phyloP scores from a whole-genome alignment of 1,284 basidiomycete species.

The Schizopora paradoxa region DNA sequence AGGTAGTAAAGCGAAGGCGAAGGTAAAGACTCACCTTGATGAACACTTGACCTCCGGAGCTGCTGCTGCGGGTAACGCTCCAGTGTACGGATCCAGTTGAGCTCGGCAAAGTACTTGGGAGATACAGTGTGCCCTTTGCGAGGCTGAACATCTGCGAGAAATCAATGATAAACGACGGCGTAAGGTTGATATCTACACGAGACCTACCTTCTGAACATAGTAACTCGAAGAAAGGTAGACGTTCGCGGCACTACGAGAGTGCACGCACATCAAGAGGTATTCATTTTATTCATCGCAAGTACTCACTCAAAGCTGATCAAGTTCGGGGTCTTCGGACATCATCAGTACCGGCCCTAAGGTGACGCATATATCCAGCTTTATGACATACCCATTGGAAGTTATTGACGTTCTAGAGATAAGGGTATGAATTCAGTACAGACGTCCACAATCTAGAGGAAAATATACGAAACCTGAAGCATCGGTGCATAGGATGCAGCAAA shows the following conservation, averaged over 20 bases:
- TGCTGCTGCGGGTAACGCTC: slow-evolving; percentile 49
- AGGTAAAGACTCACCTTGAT: slow-evolving; percentile 44
- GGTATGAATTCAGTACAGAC: not conserved
- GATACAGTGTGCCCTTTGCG: slow-evolving; percentile 53
- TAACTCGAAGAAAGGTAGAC: slow-evolving; percentile 58
- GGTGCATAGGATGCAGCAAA: slow-evolving; percentile 68
- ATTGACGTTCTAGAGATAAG: slow-evolving; percentile 40
- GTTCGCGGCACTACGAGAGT: slow-evolving; percentile 38
- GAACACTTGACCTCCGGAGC: slow-evolving; percentile 39
- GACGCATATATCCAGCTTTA: not conserved
- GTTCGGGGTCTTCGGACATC: slow-evolving; percentile 45
- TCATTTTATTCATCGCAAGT: not conserved
- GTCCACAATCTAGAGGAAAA: not conserved
- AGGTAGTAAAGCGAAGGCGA: too few relatives aligned
- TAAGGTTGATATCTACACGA: not conserved
- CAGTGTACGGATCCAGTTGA: slow-evolving; percentile 47
- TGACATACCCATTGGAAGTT: slow-evolving; percentile 46
- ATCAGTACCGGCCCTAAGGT: not conserved
- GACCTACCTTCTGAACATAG: slow-evolving; percentile 60
- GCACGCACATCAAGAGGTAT: slow-evolving; percentile 16
- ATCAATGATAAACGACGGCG: not conserved
- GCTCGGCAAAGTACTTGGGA: slow-evolving; percentile 55
- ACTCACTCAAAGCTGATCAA: slow-evolving; percentile 60
- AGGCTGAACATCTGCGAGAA: slow-evolving; percentile 49
- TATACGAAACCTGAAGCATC: slow-evolving; percentile 41